Percentiles rank a stretch among this genome's conserved stretches.
phyloP scores from a whole-genome alignment of 148 eudicot species.

The Nyssa sinensis region DNA sequence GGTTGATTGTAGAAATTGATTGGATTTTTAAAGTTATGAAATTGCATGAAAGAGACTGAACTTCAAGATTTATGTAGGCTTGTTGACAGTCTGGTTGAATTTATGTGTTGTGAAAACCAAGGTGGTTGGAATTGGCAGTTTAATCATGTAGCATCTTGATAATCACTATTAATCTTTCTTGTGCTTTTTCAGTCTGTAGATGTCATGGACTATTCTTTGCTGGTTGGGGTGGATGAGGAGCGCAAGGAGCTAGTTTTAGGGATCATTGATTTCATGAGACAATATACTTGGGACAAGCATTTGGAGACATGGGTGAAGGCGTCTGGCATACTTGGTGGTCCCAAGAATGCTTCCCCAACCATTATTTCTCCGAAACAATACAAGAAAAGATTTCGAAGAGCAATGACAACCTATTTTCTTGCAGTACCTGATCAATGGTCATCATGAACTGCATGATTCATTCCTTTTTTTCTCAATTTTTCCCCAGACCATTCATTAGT shows the following conservation, averaged over 20 bases:
- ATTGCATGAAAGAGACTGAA: no score
- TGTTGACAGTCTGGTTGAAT: not conserved
- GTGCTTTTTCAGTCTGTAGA: slow-evolving; percentile 61
- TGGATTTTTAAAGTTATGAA: no score
- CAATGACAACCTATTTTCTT: slow-evolving; percentile 90
- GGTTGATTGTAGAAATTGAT: no score
- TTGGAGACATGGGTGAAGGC: slow-evolving; percentile 99
- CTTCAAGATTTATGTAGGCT: not conserved
- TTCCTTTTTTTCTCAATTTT: slow-evolving; percentile 2
- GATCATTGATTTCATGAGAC: slow-evolving; percentile 91
- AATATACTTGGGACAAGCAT: slow-evolving; percentile 98
- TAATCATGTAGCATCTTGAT: not conserved
- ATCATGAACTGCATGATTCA: slow-evolving; percentile 26
- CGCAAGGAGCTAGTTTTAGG: slow-evolving; percentile 83
- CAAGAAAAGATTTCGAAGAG: slow-evolving; percentile 92
- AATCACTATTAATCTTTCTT: not conserved
- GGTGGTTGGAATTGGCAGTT: no score
- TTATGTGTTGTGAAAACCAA: no score
- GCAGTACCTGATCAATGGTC: slow-evolving; percentile 97
- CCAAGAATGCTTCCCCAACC: slow-evolving; percentile 82
- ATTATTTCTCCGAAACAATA: slow-evolving; percentile 89
- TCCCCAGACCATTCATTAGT: not conserved
- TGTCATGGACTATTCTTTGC: slow-evolving; percentile 92
- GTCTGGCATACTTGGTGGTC: slow-evolving; percentile 92
- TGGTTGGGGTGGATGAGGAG: slow-evolving; percentile 94